Evolutionary conservation across 2,329 filamentous ascomycete species (phyloP), one percentile per base, ranked within the genome.

Genomic region (Arthrobotrys megalospora): DNA sequence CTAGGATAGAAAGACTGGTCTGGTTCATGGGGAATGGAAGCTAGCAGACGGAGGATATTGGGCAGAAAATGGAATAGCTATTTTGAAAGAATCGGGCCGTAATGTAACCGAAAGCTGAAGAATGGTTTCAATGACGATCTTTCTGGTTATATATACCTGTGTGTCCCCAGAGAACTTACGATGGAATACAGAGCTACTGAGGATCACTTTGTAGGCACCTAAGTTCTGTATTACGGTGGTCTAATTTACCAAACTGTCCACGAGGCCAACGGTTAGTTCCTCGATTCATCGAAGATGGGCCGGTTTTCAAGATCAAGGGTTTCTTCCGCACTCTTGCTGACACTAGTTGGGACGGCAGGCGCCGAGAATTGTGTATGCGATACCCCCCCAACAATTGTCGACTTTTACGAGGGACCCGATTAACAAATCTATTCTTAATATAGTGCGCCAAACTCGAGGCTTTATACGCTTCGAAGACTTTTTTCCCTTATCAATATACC

Each of bases 391-490:
- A 6, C 19, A 11, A 53, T 38, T 52, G 1, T 21, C 21, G 50
- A 53, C 12, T 10, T 14, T 24, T 24, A 7, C 6, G 5, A n/a
- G 5, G 19, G 47, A 47, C 14, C 14, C 4, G 12, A 45, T 34
- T 34, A 34, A 28, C n/a, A 2, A 48, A 43, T 6, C 32, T 55
- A 4, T 12, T 36, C 8, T 3, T 8, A 6, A 6, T 19, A 45
- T 43, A 77, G 73, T 77, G 73, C 43, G 34, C n/a, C 43, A 67
- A n/a, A 55, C 43, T 77, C 21, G 43, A 60, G n/a, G 10, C 58
- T 3, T 19, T 67, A 24, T 47, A 66, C 43, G 28, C 58, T 7
- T 52, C 50, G 19, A 77, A 77, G 45, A 43, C 65, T 1, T 77
- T 47, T 21, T 71, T 43, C 10, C 60, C 60, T 14, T 45, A 66